phyloP scores from a whole-genome alignment of 2,329 filamentous ascomycete genomes.

The Colletotrichum destructivum region DNA sequence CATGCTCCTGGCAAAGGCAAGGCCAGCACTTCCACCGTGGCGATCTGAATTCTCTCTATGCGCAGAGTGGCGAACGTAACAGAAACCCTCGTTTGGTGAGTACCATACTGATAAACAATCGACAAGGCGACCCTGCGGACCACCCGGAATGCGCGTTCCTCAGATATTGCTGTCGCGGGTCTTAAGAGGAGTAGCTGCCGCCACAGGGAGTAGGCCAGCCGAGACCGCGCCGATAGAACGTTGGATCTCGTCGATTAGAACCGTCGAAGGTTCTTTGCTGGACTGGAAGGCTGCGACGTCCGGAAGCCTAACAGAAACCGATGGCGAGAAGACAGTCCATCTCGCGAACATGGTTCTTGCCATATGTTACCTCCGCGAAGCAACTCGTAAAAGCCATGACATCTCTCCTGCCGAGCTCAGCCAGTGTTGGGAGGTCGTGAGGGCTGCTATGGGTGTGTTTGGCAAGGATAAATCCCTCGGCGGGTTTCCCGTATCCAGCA shows the following conservation, averaged over 20 bases:
- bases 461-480: background rate
- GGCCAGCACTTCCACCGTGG: too few relatives aligned
- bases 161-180: background rate
- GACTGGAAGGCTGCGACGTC: background rate
- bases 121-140: background rate
- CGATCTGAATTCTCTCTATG: too few relatives aligned
- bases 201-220: background rate
- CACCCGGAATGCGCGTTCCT: background rate
- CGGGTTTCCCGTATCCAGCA: slow-evolving; percentile 42
- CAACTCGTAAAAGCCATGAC: background rate
- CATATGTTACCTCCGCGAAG: background rate
- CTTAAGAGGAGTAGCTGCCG: background rate
- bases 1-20: too few relatives aligned
- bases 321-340: background rate
- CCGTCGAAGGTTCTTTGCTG: background rate
- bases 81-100: too few relatives aligned
- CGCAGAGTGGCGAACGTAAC: too few relatives aligned
- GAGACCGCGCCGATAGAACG: background rate
- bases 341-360: background rate
- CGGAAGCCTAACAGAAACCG: background rate
- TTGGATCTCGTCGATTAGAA: background rate
- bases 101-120: too few relatives aligned
- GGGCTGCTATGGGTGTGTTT: background rate
- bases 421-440: background rate
- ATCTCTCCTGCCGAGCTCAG: background rate